Evolutionary conservation across 2,329 filamentous ascomycete genomes (phyloP).

Genomic region (Fusarium sp.): DNA sequence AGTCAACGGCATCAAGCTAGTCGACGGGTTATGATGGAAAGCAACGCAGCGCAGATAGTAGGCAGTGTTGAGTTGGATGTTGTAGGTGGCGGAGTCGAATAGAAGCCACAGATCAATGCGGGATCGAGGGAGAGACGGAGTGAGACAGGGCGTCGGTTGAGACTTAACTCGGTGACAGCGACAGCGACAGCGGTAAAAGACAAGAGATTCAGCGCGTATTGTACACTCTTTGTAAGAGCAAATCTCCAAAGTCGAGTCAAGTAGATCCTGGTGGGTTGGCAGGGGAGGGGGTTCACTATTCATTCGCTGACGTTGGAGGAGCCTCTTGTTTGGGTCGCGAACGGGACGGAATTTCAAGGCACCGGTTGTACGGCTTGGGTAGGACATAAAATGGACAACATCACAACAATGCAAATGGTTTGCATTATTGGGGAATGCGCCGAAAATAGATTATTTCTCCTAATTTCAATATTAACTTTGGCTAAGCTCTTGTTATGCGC

Average conservation of each 20-base stretch:
- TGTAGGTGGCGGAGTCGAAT: constrained; percentile 32
- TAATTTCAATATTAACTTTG: constrained; percentile 22
- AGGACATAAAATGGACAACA: background rate
- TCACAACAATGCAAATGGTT: constrained; percentile 12
- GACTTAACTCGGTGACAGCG: background rate
- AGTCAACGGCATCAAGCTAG: constrained; percentile 46
- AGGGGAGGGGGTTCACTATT: constrained; percentile 31
- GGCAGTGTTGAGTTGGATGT: constrained; percentile 10
- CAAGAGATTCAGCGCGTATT: constrained; percentile 3
- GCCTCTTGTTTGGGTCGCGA: constrained; percentile 18
- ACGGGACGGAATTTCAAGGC: constrained; percentile 51
- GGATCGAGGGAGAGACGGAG: constrained; percentile 19
- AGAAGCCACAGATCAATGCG: constrained; percentile 33
- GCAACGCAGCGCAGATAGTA: constrained; percentile 15
- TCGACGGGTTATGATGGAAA: constrained; percentile 25
- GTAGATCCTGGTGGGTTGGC: constrained; percentile 19
- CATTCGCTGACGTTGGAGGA: constrained; percentile 38
- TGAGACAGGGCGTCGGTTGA: constrained; percentile 32
- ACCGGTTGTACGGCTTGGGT: constrained; percentile 33
- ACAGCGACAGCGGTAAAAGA: background rate
- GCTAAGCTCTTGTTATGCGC: constrained; percentile 22
- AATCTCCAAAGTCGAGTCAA: constrained; percentile 2
- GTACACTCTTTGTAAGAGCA: background rate
- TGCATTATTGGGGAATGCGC: background rate
- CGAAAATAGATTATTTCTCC: constrained; percentile 1